A percentile compares a stretch with the other conserved stretches of the same genome.
Evolutionary conservation across 2,329 filamentous ascomycete genomes (phyloP).

Genomic region (Cladosporium velox): DNA sequence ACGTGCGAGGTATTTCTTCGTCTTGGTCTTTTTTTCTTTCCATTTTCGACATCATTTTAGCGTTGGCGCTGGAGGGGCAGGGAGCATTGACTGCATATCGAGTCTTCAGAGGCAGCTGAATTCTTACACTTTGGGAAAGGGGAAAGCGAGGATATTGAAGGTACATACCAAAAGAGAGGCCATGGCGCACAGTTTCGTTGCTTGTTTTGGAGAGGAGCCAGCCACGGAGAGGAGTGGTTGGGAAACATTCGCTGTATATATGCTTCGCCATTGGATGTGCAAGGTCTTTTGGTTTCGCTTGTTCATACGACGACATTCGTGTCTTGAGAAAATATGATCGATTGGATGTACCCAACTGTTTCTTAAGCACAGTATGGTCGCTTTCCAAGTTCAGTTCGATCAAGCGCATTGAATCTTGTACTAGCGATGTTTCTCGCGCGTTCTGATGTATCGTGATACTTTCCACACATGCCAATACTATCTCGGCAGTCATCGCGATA

Average conservation of each 20-base stretch:
- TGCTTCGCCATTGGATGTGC: not conserved
- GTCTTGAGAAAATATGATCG: not conserved
- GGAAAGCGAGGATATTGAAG: not conserved
- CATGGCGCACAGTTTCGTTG: not conserved
- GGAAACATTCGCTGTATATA: not conserved
- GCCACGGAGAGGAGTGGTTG: too few relatives aligned
- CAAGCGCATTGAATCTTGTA: not conserved
- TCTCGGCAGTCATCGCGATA: not conserved
- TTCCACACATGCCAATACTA: not conserved
- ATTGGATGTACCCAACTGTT: not conserved
- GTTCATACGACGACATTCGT: not conserved
- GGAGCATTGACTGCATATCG: slow-evolving; percentile 6
- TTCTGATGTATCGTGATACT: not conserved
- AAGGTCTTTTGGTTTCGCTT: not conserved
- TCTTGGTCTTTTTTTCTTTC: not conserved
- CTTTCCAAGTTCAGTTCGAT: not conserved
- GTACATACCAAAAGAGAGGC: not conserved
- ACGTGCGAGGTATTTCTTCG: not conserved
- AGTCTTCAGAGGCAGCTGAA: not conserved
- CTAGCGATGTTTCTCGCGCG: not conserved
- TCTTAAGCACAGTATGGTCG: not conserved
- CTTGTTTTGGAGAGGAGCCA: not conserved
- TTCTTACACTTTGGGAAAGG: not conserved
- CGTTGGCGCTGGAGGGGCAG: slow-evolving; percentile 15
- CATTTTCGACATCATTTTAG: not conserved